Percentiles rank a stretch among this genome's conserved stretches.
phyloP scores from a whole-genome alignment of 108 stramenopile genomes.

The Skeletonema costatum region DNA sequence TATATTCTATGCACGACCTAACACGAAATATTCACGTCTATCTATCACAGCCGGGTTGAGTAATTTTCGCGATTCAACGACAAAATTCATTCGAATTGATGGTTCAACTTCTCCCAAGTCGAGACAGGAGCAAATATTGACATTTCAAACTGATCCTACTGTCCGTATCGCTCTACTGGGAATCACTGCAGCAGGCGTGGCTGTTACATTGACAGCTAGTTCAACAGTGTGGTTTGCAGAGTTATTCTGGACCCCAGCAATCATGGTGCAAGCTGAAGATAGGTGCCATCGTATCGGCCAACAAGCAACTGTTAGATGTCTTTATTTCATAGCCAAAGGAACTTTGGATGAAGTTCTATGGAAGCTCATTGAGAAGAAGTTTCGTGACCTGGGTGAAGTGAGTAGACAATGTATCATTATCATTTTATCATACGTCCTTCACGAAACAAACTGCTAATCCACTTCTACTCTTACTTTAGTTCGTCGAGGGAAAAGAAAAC shows the following conservation, averaged over 20 bases:
- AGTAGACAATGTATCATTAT: not conserved
- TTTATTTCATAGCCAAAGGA: constrained; percentile 87
- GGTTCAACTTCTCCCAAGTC: constrained; percentile 85
- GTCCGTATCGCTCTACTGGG: constrained; percentile 89
- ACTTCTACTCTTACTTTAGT: constrained; percentile 27
- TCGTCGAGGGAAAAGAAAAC: constrained; percentile 90
- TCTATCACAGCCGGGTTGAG: constrained; percentile 42
- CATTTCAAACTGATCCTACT: constrained; percentile 89
- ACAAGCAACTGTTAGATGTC: constrained; percentile 79
- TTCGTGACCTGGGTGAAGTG: constrained; percentile 69
- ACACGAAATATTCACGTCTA: not conserved
- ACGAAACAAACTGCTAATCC: not conserved
- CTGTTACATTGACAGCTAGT: constrained; percentile 97
- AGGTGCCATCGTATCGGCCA: constrained; percentile 97
- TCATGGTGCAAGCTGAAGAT: constrained; percentile 98
- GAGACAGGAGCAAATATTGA: constrained; percentile 90
- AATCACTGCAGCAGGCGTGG: constrained; percentile 97
- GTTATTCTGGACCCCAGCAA: constrained; percentile 95
- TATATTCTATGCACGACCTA: not conserved
- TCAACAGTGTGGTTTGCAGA: constrained; percentile 97
- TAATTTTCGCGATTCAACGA: constrained; percentile 25
- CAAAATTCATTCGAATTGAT: constrained; percentile 91
- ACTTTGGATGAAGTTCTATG: constrained; percentile 91
- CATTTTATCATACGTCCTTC: not conserved
- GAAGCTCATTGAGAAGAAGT: constrained; percentile 87